Evolutionary conservation across 2,329 filamentous ascomycete species (phyloP), one percentile per base, ranked within the genome.

Genomic region (Trichoderma guizhouense): DNA sequence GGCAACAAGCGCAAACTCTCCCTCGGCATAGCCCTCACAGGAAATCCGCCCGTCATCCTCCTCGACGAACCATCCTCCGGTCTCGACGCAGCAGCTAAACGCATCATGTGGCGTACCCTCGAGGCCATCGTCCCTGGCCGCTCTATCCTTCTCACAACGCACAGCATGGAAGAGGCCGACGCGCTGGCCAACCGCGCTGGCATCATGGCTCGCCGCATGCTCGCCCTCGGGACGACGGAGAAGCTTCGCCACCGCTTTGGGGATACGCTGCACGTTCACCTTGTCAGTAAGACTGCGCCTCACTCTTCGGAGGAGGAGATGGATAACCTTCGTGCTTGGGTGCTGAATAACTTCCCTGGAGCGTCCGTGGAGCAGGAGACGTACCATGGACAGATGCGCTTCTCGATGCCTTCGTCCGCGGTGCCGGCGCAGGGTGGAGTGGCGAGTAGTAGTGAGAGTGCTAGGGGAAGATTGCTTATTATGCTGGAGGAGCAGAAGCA

Each of bases 331-430:
- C 87, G 89, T 55, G 72, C 78, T 0, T 97, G 93, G 92, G 87
- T 97, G 9, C 71, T 80, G 15, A 74, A 77, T 0, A 86, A 82
- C 2, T 90, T 96, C 67, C 86, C 88, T 0, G 87, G 86, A 2
- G 93, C 92, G 0, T 84, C 86, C n/a, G 85, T 95, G 30, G 94
- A 93, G 80, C 86, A 88, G 64, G 90, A 91, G 80, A 92, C 88
- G 55, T 97, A 91, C 81, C 93, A 97, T 78, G 94, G 94, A 0
- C 94, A 97, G 80, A 85, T 97, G 76, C 87, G 93, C 24, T 97
- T 97, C 81, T 91, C 89, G n/a, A 88, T 97, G 1, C 90, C 72
- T 32, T 61, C 72, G 32, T 61, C 71, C 14, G 36, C 71, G 15
- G 66, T 72, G 4, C 70, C 57, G 51, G 18, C 7, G 57, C 43